These are phyloP conservation scores for Kluyveromyces nonfermentans DNA, from an alignment of 805 yeast species.

Conservation along the genomic window DNA sequence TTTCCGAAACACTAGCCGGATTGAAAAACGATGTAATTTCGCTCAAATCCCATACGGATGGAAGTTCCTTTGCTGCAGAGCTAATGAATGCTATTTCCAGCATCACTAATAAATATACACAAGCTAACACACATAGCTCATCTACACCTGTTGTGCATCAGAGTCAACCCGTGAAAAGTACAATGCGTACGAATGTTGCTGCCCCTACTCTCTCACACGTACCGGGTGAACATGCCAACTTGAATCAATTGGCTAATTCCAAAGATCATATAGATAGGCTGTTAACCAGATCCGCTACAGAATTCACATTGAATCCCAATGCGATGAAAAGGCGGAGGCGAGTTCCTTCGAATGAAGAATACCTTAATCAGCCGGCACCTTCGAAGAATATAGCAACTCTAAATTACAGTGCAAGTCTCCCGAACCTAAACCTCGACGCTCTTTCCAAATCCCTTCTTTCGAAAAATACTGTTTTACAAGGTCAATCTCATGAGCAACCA, in stretches of 20 bases:
- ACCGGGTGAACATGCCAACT: constrained; percentile 2
- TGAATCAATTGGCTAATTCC: not conserved
- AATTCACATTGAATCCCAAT: constrained; percentile 26
- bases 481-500: not conserved
- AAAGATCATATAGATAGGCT: constrained; percentile 3
- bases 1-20: not conserved
- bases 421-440: constrained; percentile 14
- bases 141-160: not conserved
- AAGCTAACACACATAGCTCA: not conserved
- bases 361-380: not conserved
- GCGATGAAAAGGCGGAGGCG: constrained; percentile 23
- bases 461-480: not conserved
- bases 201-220: constrained; percentile 3
- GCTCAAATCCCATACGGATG: not conserved
- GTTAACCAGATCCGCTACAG: constrained; percentile 3
- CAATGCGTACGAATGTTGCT: not conserved
- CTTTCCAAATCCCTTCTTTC: not conserved
- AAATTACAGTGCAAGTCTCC: constrained; percentile 11
- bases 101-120: constrained; percentile 21
- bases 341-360: not conserved
- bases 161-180: not conserved
- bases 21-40: not conserved
- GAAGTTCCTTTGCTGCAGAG: constrained; percentile 19
- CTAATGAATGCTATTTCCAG: constrained; percentile 23
- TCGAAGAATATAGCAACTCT: not conserved